Base-by-base conservation (phyloP, 75 land plant species). In the Selaginella moellendorffii region DNA sequence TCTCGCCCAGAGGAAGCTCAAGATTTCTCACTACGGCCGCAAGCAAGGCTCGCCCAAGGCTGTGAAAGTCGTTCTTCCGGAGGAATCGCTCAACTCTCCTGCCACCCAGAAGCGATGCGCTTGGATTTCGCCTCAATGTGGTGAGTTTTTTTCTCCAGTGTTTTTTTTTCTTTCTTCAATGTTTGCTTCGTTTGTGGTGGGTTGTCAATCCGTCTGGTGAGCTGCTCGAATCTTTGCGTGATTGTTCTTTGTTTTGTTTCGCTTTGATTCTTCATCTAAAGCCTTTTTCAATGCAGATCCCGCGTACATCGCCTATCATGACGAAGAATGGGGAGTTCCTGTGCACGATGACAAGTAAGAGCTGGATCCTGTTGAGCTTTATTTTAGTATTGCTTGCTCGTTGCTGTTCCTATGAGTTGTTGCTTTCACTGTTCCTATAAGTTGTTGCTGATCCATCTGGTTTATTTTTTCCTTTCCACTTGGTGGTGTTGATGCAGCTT, bases 311-410 rank as follows among this genome's bases (percentile, higher is more conserved):
- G 59, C 59, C 2, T 56, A 56, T 19, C 59, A 56, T n/a, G 59
- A 56, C 24, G 59, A 56, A 19, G 59, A 56, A 19, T 56, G 59
- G 59, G 51, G 59, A 9, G 59, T 56, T 56, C 59, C 59, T 56
- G 59, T 56, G 19, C 59, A 56, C 59, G 59, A 56, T 19, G 59
- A 56, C 59, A 56, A 56, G 59, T 56, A 56, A 19, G 8, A 56
- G 2, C 8, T 56, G 5, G 2, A 25, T 56, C n/a, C n/a, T n/a
- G n/a, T n/a, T n/a, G n/a, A n/a, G n/a, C n/a, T n/a, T n/a, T n/a
- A n/a, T n/a, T n/a, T n/a, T n/a, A n/a, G n/a, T n/a, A n/a, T n/a
- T n/a, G n/a, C n/a, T n/a, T n/a, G n/a, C n/a, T n/a, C n/a, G n/a
- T n/a, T n/a, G n/a, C n/a, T n/a, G n/a, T n/a, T n/a, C n/a, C n/a